A percentile compares a stretch with the other conserved stretches of the same genome.
These are phyloP conservation scores for Cyamopsis tetragonoloba DNA, from an alignment of 306 rosid species.

Conservation along the genomic window DNA sequence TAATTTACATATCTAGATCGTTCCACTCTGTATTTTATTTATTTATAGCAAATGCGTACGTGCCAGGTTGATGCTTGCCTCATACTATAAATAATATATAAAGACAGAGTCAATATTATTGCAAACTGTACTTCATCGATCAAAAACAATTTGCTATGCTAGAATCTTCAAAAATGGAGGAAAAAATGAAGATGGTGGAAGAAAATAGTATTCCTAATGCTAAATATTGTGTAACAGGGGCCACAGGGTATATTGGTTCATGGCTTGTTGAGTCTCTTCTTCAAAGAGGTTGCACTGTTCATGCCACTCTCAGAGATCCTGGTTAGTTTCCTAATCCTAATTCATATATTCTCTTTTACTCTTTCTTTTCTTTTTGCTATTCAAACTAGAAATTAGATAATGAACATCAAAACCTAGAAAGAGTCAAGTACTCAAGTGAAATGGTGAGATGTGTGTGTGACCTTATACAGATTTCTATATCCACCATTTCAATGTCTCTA, in stretches of 20 bases:
- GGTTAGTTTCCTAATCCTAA: constrained; percentile 29
- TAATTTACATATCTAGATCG: neutral
- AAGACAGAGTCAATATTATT: neutral
- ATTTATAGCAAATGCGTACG: neutral
- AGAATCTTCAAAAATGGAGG: constrained; percentile 35
- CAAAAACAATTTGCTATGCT: neutral
- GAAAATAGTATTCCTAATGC: neutral
- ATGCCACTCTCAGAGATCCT: constrained; percentile 77
- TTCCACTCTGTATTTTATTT: neutral
- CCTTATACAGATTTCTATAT: too few relatives aligned
- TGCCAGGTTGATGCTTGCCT: neutral
- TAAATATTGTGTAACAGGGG: constrained; percentile 71
- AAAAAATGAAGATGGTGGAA: neutral
- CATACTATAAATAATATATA: neutral
- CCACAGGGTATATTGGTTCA: constrained; percentile 66
- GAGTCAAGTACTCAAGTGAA: too few relatives aligned
- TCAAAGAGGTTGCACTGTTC: constrained; percentile 57
- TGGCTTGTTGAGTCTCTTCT: constrained; percentile 76
- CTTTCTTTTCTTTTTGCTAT: neutral
- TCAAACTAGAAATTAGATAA: too few relatives aligned
- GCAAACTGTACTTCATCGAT: too few relatives aligned
- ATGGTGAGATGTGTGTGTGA: too few relatives aligned
- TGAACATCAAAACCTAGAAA: too few relatives aligned
- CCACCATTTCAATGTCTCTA: too few relatives aligned
- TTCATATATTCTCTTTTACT: neutral